These are phyloP conservation scores for Nemania diffusa DNA, from an alignment of 2,329 filamentous ascomycete genomes.

Conservation along the genomic window DNA sequence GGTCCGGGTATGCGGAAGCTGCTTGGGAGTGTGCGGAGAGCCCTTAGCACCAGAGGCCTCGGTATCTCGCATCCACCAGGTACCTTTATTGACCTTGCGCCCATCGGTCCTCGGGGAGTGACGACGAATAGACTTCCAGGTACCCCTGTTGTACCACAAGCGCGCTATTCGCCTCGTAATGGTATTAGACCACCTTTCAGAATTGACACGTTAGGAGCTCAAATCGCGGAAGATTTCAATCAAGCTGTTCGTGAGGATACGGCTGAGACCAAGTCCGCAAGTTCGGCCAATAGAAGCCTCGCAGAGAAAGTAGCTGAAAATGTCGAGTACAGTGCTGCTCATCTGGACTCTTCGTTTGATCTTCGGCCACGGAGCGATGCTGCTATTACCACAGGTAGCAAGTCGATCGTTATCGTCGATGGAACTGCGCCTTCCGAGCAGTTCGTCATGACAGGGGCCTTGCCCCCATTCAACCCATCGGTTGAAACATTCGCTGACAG, in stretches of 20 bases:
- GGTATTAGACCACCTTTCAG: slow-evolving; percentile 67
- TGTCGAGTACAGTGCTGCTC: slow-evolving; percentile 56
- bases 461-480: slow-evolving; percentile 58
- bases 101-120: slow-evolving; percentile 62
- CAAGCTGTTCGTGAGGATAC: slow-evolving; percentile 75
- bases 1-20: slow-evolving; percentile 85
- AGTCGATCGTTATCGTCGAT: slow-evolving; percentile 90
- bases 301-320: slow-evolving; percentile 50
- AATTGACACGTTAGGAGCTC: slow-evolving; percentile 84
- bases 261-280: slow-evolving; percentile 50
- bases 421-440: slow-evolving; percentile 65
- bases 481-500: slow-evolving; percentile 65
- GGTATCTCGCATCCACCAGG: slow-evolving; percentile 57
- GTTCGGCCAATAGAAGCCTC: slow-evolving; percentile 41
- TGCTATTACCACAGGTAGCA: slow-evolving; percentile 80
- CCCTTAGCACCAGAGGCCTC: slow-evolving; percentile 71
- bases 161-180: slow-evolving; percentile 54
- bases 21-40: slow-evolving; percentile 85
- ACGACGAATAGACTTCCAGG: slow-evolving; percentile 69
- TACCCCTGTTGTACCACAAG: slow-evolving; percentile 69
- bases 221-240: slow-evolving; percentile 81
- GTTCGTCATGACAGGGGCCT: slow-evolving; percentile 62
- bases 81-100: slow-evolving; percentile 60
- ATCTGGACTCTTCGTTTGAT: slow-evolving; percentile 57
- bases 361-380: slow-evolving; percentile 61